Evolutionary conservation across 345 rosid species (phyloP), one percentile per base, ranked within the genome.

Genomic region (Ceriops decandra): DNA sequence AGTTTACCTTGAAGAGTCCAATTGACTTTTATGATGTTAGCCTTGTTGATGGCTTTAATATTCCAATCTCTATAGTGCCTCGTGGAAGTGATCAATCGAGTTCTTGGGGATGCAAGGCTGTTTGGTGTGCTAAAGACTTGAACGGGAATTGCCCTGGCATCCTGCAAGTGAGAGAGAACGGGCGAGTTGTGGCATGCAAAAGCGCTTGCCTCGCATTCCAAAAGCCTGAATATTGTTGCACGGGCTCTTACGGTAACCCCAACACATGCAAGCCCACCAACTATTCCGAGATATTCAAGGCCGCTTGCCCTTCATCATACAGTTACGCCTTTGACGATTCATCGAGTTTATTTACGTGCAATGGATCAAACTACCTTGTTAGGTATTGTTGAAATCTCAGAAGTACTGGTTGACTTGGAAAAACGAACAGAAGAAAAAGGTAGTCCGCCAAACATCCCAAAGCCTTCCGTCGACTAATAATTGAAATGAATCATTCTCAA

Each of bases 271-370:
- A 65, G 57, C 85, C 88, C 1, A 78, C 86, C 22, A 72, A 75
- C 57, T 84, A 72, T 74, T 82, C 88, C 16, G 73, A 67, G 64
- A 61, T 69, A 35, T 84, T 84, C 78, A 84, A 84, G 71, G 69
- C 70, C 1, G 75, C 82, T 57, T 86, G 88, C 17, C 85, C 84
- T 0, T 58, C 72, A 56, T 80, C 83, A 30, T 86, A 82, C 52
- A 80, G 84, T 47, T 83, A 84, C 32, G 90, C 90, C 11, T 82
- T 78, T 31, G 88, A 82, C 69, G 86, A 86, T 68, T 68, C 77
- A 13, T 69, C 87, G 0, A 86, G 86, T 68, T 57, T 63, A 9
- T 75, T 79, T 27, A 84, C 85, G 24, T 79, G 85, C 52, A 11
- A 58, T 0, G 74, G 63, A 11, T 72, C 79, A 42, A 80, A 82